These are phyloP conservation scores for Leishmania tarentolae DNA, from an alignment of 208 protist genomes.

Conservation along the genomic window DNA sequence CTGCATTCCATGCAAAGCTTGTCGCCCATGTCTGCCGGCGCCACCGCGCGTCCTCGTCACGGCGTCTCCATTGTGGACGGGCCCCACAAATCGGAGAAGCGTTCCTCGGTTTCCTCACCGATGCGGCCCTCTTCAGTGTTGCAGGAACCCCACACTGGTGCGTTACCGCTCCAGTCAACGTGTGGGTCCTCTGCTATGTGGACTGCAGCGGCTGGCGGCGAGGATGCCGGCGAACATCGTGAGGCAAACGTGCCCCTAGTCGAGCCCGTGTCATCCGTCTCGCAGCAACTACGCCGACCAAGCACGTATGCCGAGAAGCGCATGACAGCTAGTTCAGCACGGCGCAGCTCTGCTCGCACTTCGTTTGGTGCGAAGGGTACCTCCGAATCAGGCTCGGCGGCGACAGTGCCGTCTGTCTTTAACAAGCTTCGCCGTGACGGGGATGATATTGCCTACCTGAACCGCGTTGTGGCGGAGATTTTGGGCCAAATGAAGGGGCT, in stretches of 20 bases:
- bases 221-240: constrained; percentile 31
- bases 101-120: not conserved
- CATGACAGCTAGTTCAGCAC: constrained; percentile 14
- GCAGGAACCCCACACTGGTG: not conserved
- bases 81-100: not conserved
- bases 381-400: not conserved
- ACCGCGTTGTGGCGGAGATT: constrained; percentile 92
- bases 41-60: not conserved
- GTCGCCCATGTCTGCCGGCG: constrained; percentile 3
- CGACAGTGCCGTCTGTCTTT: constrained; percentile 22
- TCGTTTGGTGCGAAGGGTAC: not conserved
- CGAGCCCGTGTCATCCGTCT: not conserved
- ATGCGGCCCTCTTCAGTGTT: not conserved
- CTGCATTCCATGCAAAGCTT: constrained; percentile 4
- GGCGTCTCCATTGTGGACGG: constrained; percentile 6
- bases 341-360: constrained; percentile 14
- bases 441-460: constrained; percentile 82
- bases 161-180: not conserved
- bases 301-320: constrained; percentile 30
- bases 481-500: constrained; percentile 81
- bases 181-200: not conserved
- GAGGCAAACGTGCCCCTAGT: not conserved
- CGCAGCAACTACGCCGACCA: constrained; percentile 8
- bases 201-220: constrained; percentile 17
- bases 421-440: constrained; percentile 68